A percentile compares a stretch with the other conserved stretches of the same genome.
Conservation (phyloP, 2,329 filamentous ascomycete genomes). For the Botrytis squamosa region DNA sequence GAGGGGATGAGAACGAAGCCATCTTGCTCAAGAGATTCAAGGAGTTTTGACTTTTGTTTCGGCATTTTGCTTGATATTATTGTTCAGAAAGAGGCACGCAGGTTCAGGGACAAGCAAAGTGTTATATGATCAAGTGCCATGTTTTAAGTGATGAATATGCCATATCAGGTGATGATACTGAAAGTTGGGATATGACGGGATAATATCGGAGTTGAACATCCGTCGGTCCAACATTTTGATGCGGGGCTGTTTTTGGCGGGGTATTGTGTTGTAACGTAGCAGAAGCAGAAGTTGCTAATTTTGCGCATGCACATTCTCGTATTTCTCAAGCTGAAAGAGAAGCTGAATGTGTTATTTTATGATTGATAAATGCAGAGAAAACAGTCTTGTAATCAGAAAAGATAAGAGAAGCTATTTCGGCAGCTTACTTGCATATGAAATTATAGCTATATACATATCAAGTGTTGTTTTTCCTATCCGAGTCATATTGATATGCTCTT, state of each 20-base stretch:
- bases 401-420: background rate
- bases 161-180: conserved; percentile 10
- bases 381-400: background rate
- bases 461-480: background rate
- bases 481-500: background rate
- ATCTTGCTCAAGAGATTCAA: conserved; percentile 57
- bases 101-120: background rate
- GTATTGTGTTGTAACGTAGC: conserved; percentile 8
- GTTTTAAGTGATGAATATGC: background rate
- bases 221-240: background rate
- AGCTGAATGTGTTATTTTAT: background rate
- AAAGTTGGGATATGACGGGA: conserved; percentile 2
- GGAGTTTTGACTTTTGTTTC: conserved; percentile 28
- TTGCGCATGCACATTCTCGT: background rate
- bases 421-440: background rate
- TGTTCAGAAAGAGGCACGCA: too few relatives aligned
- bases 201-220: conserved; percentile 5
- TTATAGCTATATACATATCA: background rate
- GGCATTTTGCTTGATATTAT: conserved; percentile 22
- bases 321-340: background rate
- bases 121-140: background rate
- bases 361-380: background rate
- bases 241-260: conserved; percentile 11
- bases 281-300: background rate
- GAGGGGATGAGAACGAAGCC: conserved; percentile 74